Evolutionary conservation across 192 early-diverging fungal genomes (phyloP).

Genomic region (Entomortierella chlamydospora): DNA sequence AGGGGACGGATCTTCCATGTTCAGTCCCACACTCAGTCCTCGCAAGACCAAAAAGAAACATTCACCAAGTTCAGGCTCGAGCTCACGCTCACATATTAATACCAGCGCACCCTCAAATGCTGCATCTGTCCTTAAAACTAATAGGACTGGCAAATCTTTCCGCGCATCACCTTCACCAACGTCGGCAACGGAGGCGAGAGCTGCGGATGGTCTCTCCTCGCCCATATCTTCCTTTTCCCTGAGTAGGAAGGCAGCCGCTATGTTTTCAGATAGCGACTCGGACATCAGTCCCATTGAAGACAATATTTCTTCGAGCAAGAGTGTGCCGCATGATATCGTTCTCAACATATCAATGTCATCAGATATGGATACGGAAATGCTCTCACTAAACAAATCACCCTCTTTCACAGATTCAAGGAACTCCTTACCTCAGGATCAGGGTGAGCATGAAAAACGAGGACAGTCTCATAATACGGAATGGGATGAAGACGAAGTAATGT

Average conservation of each 20-base stretch:
- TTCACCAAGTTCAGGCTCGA: not conserved
- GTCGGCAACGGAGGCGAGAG: not conserved
- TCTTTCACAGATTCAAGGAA: not conserved
- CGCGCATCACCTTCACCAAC: not conserved
- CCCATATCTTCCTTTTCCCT: slow-evolving; percentile 21
- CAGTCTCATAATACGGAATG: not conserved
- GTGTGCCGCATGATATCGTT: not conserved
- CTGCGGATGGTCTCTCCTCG: slow-evolving; percentile 1
- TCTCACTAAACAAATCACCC: not conserved
- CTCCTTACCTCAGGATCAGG: not conserved
- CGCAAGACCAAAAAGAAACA: slow-evolving; percentile 19
- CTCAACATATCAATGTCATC: slow-evolving; percentile 8
- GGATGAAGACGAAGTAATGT: not conserved
- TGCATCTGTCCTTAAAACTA: not conserved
- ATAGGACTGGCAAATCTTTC: not conserved
- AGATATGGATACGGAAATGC: slow-evolving; percentile 2
- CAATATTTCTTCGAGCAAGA: not conserved
- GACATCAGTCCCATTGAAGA: slow-evolving; percentile 42
- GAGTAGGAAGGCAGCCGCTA: not conserved
- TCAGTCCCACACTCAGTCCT: slow-evolving; percentile 50
- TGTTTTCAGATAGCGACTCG: slow-evolving; percentile 40
- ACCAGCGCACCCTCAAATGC: not conserved
- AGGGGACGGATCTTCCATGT: slow-evolving; percentile 20
- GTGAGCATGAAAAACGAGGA: no score
- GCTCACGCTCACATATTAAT: not conserved